Conservation (phyloP, 2,329 filamentous ascomycete genomes). For the Aspergillus latus region DNA sequence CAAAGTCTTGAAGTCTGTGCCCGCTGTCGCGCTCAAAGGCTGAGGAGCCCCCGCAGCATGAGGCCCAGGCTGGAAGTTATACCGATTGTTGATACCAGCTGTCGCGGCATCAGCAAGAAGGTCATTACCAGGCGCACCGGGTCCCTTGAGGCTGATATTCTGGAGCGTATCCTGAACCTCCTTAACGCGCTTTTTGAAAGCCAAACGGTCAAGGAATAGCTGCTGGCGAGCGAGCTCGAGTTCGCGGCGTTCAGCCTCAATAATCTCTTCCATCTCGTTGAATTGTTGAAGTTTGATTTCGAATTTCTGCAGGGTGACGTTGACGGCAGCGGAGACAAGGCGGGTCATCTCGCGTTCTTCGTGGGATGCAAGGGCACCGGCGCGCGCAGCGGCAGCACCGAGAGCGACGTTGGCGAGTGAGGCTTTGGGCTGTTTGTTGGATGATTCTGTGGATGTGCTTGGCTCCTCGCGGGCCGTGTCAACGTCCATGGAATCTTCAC, state of each 20-base stretch:
- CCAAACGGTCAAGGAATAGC: slow-evolving; percentile 85
- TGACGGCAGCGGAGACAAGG: slow-evolving; percentile 86
- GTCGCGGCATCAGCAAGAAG: slow-evolving; percentile 34
- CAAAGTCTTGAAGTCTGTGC: slow-evolving; percentile 43
- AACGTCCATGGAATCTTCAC: slow-evolving; percentile 61
- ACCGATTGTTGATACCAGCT: slow-evolving; percentile 39
- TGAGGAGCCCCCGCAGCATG: slow-evolving; percentile 33
- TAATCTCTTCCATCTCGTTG: slow-evolving; percentile 87
- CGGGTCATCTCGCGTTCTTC: slow-evolving; percentile 97
- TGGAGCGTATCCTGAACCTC: slow-evolving; percentile 74
- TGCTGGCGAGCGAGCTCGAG: slow-evolving; percentile 89
- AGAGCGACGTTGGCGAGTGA: slow-evolving; percentile 72
- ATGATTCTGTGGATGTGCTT: slow-evolving; percentile 28
- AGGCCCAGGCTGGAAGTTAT: slow-evolving; percentile 41
- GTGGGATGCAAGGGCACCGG: slow-evolving; percentile 85
- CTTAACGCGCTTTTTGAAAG: slow-evolving; percentile 82
- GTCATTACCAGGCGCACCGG: slow-evolving; percentile 40
- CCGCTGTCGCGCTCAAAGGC: slow-evolving; percentile 43
- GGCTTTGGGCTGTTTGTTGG: slow-evolving; percentile 49
- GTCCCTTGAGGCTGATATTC: slow-evolving; percentile 42
- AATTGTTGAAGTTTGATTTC: slow-evolving; percentile 96
- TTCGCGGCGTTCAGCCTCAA: slow-evolving; percentile 89
- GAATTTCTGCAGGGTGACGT: slow-evolving; percentile 91
- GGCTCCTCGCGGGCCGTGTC: slow-evolving; percentile 42
- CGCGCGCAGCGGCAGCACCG: slow-evolving; percentile 79